These are phyloP conservation scores for Priceomyces medius DNA, from an alignment of 805 yeast genomes.

Conservation along the genomic window DNA sequence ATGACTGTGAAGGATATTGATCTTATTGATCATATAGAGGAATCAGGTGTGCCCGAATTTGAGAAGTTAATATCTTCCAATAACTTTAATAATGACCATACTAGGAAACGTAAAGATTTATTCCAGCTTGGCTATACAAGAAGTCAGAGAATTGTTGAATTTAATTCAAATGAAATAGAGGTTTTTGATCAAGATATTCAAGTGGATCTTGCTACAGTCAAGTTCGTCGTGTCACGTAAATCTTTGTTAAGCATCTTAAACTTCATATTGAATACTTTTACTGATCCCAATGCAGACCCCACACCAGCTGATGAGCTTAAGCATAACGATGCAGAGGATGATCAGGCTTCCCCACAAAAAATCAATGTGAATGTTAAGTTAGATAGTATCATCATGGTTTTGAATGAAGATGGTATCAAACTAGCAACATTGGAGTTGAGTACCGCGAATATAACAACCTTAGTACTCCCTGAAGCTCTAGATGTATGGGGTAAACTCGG, in stretches of 20 bases:
- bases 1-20: constrained; percentile 63
- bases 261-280: constrained; percentile 81
- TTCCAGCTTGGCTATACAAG: constrained; percentile 61
- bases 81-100: constrained; percentile 32
- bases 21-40: constrained; percentile 73
- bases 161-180: constrained; percentile 54
- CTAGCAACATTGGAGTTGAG: constrained; percentile 77
- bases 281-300: constrained; percentile 70
- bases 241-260: constrained; percentile 77
- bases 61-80: constrained; percentile 69
- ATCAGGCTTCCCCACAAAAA: constrained; percentile 66
- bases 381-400: constrained; percentile 68
- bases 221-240: constrained; percentile 71
- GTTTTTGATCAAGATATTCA: constrained; percentile 76
- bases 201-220: constrained; percentile 74
- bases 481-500: constrained; percentile 73
- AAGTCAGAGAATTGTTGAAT: constrained; percentile 56
- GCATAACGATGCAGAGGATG: constrained; percentile 60
- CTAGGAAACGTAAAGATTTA: constrained; percentile 38
- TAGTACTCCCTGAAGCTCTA: constrained; percentile 74
- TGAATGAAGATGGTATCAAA: constrained; percentile 81
- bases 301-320: constrained; percentile 69
- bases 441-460: constrained; percentile 65
- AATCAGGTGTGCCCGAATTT: constrained; percentile 59
- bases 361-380: constrained; percentile 67